phyloP scores from a whole-genome alignment of 768 basidiomycete genomes.

The Lactarius indigo region DNA sequence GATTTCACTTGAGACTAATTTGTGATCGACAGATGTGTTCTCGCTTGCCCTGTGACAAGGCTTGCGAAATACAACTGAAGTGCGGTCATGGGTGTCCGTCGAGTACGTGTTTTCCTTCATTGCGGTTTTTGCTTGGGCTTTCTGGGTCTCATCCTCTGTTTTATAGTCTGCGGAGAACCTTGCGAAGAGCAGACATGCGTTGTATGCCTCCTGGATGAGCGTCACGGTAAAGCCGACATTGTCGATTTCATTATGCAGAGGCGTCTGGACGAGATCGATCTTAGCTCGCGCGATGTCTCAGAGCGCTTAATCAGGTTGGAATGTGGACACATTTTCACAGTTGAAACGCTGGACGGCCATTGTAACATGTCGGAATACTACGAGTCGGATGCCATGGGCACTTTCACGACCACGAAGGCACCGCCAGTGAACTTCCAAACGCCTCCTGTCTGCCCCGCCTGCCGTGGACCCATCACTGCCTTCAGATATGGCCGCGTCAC shows the following conservation, averaged over 20 bases:
- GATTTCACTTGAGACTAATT: neutral
- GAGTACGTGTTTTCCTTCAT: conserved; percentile 26
- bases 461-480: conserved; percentile 34
- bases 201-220: conserved; percentile 29
- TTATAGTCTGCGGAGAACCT: conserved; percentile 38
- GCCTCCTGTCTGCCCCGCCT: conserved; percentile 36
- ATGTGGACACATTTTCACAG: conserved; percentile 41
- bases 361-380: conserved; percentile 34
- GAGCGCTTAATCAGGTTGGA: conserved; percentile 31
- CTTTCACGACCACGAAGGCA: conserved; percentile 26
- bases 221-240: conserved; percentile 30
- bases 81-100: conserved; percentile 41
- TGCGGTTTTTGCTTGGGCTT: neutral
- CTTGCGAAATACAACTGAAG: conserved; percentile 30
- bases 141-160: neutral
- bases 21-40: conserved; percentile 33
- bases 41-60: conserved; percentile 37
- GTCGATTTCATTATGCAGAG: conserved; percentile 38
- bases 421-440: conserved; percentile 32
- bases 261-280: conserved; percentile 30
- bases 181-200: conserved; percentile 35
- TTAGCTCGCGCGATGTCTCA: conserved; percentile 30
- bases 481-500: conserved; percentile 36
- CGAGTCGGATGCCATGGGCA: conserved; percentile 27
- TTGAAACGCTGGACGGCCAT: conserved; percentile 39